Evolutionary conservation across 306 rosid species (phyloP), one percentile per base, ranked within the genome.

Genomic region (Hippophae tibetana): DNA sequence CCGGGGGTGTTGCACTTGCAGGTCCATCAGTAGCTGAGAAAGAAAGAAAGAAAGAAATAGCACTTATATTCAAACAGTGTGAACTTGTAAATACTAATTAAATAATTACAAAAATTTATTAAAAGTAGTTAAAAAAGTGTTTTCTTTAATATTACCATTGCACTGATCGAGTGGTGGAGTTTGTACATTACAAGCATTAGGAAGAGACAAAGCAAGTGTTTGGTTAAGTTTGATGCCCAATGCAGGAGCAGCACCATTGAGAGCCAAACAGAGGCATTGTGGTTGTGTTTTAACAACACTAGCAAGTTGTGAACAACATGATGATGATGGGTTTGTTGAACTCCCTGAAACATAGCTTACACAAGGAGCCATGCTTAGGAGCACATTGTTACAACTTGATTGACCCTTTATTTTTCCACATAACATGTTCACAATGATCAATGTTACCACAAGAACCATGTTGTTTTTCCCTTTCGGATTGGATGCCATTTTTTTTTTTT

Each of bases 11-110:
- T 44, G 13, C 54, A 45, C 1, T 43, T 59, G 45, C 64, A n/a
- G 84, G 68, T 14, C 88, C 86, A 48, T 89, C 42, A 68, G 69
- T 74, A 69, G 75, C 85, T 65, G 83, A 47, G 18, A 18, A 6
- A 46, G 3, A 46, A 9, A 13, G 5, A 10, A 10, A 9, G 7
- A 46, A 10, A 2, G 2, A 46, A 46, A 9, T 8, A 46, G 1
- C 9, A 7, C 9, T 46, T 9, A 31, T 31, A 31, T 31, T 31
- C 38, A 46, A 46, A 9, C 50, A 46, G 13, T 5, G 13, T 46
- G 3, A 46, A 9, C 5, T 9, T 9, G 13, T 46, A 10, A 10
- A 10, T 10, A 7, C 5, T 46, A 10, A 46, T 5, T 7, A 46
- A 46, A 9, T 3, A 10, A 46, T 46, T 46, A 2, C 38, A 31